These are phyloP conservation scores for Trichosanthes truncata DNA, from an alignment of 306 rosid species.

Conservation along the genomic window DNA sequence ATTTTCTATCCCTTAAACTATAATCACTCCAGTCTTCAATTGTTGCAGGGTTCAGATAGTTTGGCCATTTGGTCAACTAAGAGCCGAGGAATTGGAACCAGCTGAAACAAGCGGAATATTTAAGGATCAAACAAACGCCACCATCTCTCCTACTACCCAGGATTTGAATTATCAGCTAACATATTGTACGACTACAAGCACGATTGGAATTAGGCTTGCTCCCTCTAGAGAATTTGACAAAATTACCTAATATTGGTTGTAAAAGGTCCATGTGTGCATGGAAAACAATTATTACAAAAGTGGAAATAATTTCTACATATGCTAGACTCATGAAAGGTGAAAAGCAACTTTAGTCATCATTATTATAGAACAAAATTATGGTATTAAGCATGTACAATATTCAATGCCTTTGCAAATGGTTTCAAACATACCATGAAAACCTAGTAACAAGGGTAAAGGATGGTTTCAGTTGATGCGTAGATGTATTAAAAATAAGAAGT, in stretches of 20 bases:
- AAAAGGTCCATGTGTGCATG: neutral
- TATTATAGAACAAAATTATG: neutral
- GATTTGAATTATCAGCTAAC: neutral
- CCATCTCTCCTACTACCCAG: neutral
- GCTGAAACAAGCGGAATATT: conserved; percentile 1
- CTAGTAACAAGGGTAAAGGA: neutral
- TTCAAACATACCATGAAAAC: neutral
- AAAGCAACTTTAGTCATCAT: neutral
- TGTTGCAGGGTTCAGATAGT: neutral
- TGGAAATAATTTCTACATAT: neutral
- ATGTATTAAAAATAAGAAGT: neutral
- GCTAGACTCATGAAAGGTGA: neutral
- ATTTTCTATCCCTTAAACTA: neutral
- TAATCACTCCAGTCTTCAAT: neutral
- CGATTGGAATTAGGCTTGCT: neutral
- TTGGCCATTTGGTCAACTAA: neutral
- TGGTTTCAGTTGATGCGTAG: neutral
- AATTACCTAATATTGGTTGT: neutral
- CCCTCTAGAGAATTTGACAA: neutral
- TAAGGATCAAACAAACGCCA: neutral
- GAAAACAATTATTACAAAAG: neutral
- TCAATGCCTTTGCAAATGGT: neutral
- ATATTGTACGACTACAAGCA: neutral
- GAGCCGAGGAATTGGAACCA: neutral
- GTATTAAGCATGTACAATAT: neutral